phyloP scores from a whole-genome alignment of 306 rosid species.

The Vicia villosa region DNA sequence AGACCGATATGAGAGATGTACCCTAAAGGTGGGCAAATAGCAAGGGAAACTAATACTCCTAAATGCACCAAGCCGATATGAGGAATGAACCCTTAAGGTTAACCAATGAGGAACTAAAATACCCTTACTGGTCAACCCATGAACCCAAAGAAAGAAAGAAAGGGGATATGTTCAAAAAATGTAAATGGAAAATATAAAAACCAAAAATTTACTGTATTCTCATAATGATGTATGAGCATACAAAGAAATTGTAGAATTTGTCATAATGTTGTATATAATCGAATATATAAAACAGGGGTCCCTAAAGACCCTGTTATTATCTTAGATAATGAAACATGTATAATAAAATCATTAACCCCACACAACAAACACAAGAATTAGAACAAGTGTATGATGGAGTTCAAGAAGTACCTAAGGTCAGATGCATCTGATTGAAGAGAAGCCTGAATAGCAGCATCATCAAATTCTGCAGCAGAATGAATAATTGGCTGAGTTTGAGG shows the following conservation, averaged over 20 bases:
- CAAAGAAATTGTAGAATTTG: slow-evolving; percentile 10
- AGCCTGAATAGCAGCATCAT: slow-evolving; percentile 81
- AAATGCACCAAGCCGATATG: neutral
- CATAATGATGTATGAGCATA: neutral
- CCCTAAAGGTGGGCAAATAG: slow-evolving; percentile 8
- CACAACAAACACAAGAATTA: slow-evolving; percentile 26
- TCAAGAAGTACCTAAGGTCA: slow-evolving; percentile 76
- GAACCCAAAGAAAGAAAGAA: neutral
- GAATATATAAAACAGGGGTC: slow-evolving; percentile 18
- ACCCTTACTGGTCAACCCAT: slow-evolving; percentile 1
- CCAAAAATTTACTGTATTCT: slow-evolving; percentile 12
- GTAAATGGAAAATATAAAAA: neutral
- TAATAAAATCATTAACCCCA: slow-evolving; percentile 11
- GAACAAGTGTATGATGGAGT: slow-evolving; percentile 9
- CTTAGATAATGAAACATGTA: slow-evolving; percentile 18
- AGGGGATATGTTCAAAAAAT: neutral
- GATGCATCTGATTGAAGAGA: slow-evolving; percentile 91
- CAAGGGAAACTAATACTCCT: slow-evolving; percentile 1
- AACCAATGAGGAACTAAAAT: neutral
- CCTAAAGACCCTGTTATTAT: slow-evolving; percentile 24
- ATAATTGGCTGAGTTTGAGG: slow-evolving; percentile 80
- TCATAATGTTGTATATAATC: neutral
- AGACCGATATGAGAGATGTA: neutral
- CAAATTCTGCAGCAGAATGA: slow-evolving; percentile 51
- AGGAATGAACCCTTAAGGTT: slow-evolving; percentile 17